Evolutionary conservation across 306 rosid genomes (phyloP), one percentile per base, ranked within the genome.

Genomic region (Cicer pinnatifidum): DNA sequence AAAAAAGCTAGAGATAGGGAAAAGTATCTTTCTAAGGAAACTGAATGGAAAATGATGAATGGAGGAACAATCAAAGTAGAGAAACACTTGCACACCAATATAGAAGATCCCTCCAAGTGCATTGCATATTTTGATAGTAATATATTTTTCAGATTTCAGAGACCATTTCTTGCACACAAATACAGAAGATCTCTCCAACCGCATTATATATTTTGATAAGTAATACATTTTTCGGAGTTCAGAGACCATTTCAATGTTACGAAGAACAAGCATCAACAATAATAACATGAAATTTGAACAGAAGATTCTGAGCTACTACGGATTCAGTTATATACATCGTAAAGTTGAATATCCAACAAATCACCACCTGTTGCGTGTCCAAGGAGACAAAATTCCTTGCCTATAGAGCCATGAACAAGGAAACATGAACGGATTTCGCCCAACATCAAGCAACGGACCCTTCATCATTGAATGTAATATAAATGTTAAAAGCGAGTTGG

Each of bases 371-470:
- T 85, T 88, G 78, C 88, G 97, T 35, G 85, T 67, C 98, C 98
- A 93, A 8, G 98, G 96, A 58, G 86, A 85, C 77, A 90, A 82
- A 84, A 90, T 28, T 80, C 97, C 98, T 81, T 93, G 97, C 84
- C 98, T 91, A 69, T 87, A 85, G 65, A 89, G 85, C 98, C 98
- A 93, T 15, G 75, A 85, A 82, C 98, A 93, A 39, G 87, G 91
- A 86, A 93, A 93, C 69, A 74, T 39, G 73, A 87, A 82, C 71
- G 93, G 98, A 78, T 88, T 86, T 81, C 98, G 87, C 80, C 98
- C 98, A 73, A 93, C 58, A 82, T 93, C 98, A 69, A 93, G 98
- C 70, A 93, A 84, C 56, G 90, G 98, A 53, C 98, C 98, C 98
- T 93, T 89, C 86, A 87, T 69, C 69, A 84, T 76, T 68, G 44